A percentile compares a stretch with the other conserved stretches of the same genome.
Evolutionary conservation across 805 yeast species (phyloP).

Genomic region (Priceomyces castillae): DNA sequence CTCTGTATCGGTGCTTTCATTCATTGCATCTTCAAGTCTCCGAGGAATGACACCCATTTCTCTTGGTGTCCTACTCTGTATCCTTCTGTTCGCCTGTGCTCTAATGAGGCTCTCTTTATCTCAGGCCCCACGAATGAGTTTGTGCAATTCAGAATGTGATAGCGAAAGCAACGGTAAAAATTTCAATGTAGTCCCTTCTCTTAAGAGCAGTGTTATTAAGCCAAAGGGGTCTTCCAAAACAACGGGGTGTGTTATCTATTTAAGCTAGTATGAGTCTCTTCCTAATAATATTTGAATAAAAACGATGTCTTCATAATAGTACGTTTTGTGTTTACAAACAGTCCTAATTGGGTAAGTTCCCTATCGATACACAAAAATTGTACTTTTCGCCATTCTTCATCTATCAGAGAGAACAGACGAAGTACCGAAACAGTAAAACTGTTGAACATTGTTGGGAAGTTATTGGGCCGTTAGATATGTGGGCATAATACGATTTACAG

Average conservation of each 20-base stretch:
- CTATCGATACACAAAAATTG: neutral
- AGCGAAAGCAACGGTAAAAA: neutral
- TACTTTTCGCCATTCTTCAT: neutral
- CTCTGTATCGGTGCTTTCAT: constrained; percentile 2
- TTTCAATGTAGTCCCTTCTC: no score
- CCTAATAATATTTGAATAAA: neutral
- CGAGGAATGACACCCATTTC: neutral
- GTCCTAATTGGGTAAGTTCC: constrained; percentile 9
- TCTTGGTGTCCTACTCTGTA: neutral
- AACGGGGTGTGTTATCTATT: neutral
- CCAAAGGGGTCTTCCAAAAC: no score
- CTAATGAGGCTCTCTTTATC: neutral
- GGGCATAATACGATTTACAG: no score
- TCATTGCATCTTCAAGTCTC: constrained; percentile 1
- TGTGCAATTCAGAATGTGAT: neutral
- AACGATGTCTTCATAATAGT: neutral
- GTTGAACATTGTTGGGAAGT: neutral
- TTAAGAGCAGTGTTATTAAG: no score
- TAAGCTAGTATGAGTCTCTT: neutral
- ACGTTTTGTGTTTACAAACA: constrained; percentile 16
- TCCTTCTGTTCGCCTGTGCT: neutral
- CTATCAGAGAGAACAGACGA: neutral
- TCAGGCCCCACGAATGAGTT: neutral
- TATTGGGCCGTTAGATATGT: no score
- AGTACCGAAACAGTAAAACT: neutral